Evolutionary conservation across 2,329 filamentous ascomycete genomes (phyloP).

Genomic region (Trichoderma guizhouense): DNA sequence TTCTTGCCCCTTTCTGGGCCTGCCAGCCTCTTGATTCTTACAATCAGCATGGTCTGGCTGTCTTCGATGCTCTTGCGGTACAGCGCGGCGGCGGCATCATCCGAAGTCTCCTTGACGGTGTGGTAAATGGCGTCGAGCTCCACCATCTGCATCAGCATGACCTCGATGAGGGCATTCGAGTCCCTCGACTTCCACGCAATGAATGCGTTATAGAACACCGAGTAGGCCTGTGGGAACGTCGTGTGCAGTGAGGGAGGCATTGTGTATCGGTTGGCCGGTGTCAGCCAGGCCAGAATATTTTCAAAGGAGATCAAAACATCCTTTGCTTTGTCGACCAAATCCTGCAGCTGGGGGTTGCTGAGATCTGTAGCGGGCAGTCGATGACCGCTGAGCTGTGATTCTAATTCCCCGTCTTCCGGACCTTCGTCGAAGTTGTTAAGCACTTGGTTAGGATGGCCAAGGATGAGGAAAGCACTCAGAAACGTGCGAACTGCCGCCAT

Average conservation of each 20-base stretch:
- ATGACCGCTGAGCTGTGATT: constrained; percentile 26
- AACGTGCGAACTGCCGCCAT: constrained; percentile 73
- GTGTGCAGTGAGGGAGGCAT: constrained; percentile 60
- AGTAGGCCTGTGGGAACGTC: constrained; percentile 65
- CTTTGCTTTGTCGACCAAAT: constrained; percentile 72
- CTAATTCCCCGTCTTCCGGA: constrained; percentile 52
- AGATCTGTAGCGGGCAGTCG: constrained; percentile 44
- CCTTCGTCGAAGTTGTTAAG: constrained; percentile 69
- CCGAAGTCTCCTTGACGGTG: constrained; percentile 74
- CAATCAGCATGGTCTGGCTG: constrained; percentile 75
- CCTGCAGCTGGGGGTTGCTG: constrained; percentile 61
- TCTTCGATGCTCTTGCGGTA: constrained; percentile 77
- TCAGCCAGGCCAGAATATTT: constrained; percentile 64
- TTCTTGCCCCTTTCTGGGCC: constrained; percentile 68
- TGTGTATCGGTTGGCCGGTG: constrained; percentile 62
- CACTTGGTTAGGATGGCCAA: constrained; percentile 75
- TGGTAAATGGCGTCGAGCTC: constrained; percentile 82
- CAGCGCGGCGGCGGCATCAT: constrained; percentile 69
- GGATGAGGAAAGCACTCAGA: constrained; percentile 73
- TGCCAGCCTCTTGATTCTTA: constrained; percentile 74
- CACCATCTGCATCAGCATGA: constrained; percentile 84
- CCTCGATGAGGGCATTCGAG: constrained; percentile 71
- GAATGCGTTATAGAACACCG: constrained; percentile 73
- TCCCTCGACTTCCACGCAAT: constrained; percentile 82
- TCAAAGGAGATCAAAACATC: constrained; percentile 78